Percentiles rank a stretch among this genome's conserved stretches.
Conservation (phyloP, 352 stramenopile genomes). For the Pelagophyceae sp. region DNA sequence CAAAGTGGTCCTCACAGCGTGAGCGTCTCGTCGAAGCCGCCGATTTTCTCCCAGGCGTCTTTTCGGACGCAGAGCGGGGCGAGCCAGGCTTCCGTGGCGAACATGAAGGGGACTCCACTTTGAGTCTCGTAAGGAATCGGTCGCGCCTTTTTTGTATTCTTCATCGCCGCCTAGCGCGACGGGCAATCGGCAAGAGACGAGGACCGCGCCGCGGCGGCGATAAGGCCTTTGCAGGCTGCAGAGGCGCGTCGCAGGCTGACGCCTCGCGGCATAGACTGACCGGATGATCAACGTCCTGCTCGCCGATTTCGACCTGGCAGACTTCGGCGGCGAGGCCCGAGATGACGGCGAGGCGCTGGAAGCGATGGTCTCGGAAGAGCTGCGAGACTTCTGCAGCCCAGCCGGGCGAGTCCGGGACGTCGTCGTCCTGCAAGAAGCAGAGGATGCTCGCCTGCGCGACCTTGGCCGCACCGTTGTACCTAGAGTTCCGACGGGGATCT, state of each 20-base stretch:
- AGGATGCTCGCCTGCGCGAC: neutral
- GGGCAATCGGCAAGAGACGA: too few relatives aligned
- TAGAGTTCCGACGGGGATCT: too few relatives aligned
- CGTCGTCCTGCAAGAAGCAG: slow-evolving; percentile 20
- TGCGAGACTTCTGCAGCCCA: neutral
- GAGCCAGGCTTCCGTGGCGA: slow-evolving; percentile 18
- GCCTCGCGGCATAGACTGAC: neutral
- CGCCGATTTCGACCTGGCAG: slow-evolving; percentile 7
- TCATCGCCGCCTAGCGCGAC: slow-evolving; percentile 19
- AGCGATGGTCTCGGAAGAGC: neutral
- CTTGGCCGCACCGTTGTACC: neutral
- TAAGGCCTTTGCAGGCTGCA: too few relatives aligned
- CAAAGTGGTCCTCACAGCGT: too few relatives aligned
- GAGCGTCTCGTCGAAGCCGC: slow-evolving; percentile 20
- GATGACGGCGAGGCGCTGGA: neutral
- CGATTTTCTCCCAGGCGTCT: neutral
- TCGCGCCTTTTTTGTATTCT: slow-evolving; percentile 1
- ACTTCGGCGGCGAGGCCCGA: slow-evolving; percentile 6
- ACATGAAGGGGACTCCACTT: neutral
- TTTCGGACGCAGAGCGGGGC: neutral
- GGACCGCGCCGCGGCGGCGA: too few relatives aligned
- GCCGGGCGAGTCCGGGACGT: neutral
- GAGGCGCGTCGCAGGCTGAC: too few relatives aligned
- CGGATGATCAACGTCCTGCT: slow-evolving; percentile 7
- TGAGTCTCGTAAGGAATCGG: neutral